These are phyloP conservation scores for Pseudopyricularia cyperi DNA, from an alignment of 2,329 filamentous ascomycete species.

Conservation along the genomic window DNA sequence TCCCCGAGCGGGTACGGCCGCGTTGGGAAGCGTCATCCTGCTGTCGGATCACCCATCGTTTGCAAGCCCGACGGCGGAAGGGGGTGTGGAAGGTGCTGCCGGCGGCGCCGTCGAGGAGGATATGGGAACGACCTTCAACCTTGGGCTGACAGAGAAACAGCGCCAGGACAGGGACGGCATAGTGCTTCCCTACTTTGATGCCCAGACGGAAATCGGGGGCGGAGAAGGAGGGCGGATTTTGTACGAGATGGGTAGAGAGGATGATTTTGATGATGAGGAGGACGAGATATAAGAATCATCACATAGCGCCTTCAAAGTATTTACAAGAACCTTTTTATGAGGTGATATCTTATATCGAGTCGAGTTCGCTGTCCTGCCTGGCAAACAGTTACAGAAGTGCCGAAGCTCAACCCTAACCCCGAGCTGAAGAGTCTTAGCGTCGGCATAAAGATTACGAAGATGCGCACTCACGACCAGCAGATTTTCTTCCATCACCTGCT, in stretches of 20 bases:
- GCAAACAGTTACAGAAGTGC: no score
- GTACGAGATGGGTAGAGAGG: slow-evolving; percentile 93
- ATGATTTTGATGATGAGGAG: slow-evolving; percentile 61
- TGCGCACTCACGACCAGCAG: not conserved
- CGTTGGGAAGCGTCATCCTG: slow-evolving; percentile 33
- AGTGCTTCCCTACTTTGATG: slow-evolving; percentile 91
- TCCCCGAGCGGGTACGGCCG: not conserved
- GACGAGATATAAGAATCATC: slow-evolving; percentile 59
- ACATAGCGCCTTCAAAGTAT: no score
- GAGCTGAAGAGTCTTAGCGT: not conserved
- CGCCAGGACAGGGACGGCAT: slow-evolving; percentile 75
- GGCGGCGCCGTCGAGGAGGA: slow-evolving; percentile 31
- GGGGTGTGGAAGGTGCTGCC: slow-evolving; percentile 16
- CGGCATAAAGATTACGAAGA: not conserved
- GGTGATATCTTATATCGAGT: no score
- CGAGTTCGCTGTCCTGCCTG: no score
- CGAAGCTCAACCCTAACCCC: not conserved
- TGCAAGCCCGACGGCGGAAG: slow-evolving; percentile 26
- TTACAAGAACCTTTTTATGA: no score
- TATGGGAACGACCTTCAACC: slow-evolving; percentile 66
- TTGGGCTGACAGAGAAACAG: slow-evolving; percentile 86
- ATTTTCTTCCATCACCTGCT: not conserved
- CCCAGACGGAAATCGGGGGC: slow-evolving; percentile 64
- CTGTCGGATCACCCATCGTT: slow-evolving; percentile 69
- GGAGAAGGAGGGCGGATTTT: slow-evolving; percentile 87